phyloP scores from a whole-genome alignment of 2,329 filamentous ascomycete genomes.

The Alternaria brassicicola region DNA sequence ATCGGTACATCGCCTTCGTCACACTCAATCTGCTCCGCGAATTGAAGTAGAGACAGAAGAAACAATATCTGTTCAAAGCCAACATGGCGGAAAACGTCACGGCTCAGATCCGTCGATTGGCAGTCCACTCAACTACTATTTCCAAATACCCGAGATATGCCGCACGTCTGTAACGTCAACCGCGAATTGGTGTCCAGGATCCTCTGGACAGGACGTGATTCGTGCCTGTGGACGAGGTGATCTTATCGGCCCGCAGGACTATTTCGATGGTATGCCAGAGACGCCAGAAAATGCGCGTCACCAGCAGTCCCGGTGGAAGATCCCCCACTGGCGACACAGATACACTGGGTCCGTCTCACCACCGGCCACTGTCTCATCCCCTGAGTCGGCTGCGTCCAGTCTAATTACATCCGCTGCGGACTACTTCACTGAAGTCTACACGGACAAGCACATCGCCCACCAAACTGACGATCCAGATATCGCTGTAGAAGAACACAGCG shows the following conservation, averaged over 20 bases:
- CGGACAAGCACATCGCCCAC: not conserved
- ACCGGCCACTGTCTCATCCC: not conserved
- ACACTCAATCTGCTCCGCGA: conserved; percentile 12
- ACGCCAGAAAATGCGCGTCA: not conserved
- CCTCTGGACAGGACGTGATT: not conserved
- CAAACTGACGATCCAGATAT: not conserved
- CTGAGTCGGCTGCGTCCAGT: not conserved
- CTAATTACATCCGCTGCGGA: not conserved
- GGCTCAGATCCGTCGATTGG: conserved; percentile 22
- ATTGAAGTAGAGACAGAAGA: not conserved
- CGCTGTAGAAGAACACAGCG: not conserved
- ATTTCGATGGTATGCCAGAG: conserved; percentile 6
- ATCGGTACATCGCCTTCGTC: conserved; percentile 13
- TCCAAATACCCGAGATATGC: conserved; percentile 10
- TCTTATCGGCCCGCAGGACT: conserved; percentile 3
- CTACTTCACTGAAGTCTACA: conserved; percentile 3
- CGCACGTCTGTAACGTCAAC: conserved; percentile 7
- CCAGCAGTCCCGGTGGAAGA: not conserved
- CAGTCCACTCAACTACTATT: conserved; percentile 11
- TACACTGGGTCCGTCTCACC: not conserved
- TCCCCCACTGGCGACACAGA: not conserved
- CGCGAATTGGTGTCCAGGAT: not conserved
- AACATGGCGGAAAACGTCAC: not conserved
- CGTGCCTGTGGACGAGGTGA: conserved; percentile 12
- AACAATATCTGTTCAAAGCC: not conserved